Evolutionary conservation across 2,329 filamentous ascomycete species (phyloP), one percentile per base, ranked within the genome.

Genomic region (Niveomyces coronatus): DNA sequence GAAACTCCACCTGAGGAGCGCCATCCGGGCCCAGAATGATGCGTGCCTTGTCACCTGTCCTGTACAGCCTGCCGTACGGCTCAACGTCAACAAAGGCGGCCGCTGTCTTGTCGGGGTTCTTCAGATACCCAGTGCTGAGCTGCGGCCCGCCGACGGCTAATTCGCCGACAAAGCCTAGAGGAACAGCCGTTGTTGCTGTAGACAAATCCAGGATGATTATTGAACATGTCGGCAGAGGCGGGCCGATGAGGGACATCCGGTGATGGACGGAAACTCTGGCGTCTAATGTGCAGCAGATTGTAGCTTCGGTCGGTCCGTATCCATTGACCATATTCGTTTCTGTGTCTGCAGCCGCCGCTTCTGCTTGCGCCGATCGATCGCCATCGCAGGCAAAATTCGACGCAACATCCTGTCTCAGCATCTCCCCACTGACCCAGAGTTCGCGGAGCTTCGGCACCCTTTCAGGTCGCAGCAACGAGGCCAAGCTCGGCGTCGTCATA

Each of bases 61-160:
- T 19, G 20, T 34, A 34, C 20, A 34, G 31, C 31, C 26, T 34
- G n/a, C 31, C 31, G 13, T 23, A 34, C 16, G 31, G 31, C n/a
- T 34, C 31, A 24, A 34, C n/a, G 10, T 34, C 31, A 6, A 34
- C 18, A 34, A 34, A 34, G 14, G 31, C 31, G 31, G 31, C 31
- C 20, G 31, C 31, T 24, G 31, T 34, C 31, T 34, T 34, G 23
- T 34, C 5, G 14, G 31, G 31, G 14, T 26, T 15, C n/a, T 34
- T 34, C 14, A 34, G 31, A 34, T 34, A 34, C 17, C 31, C 31
- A 23, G 17, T 34, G 9, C 31, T 34, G 9, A 34, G 31, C 9
- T 34, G 31, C 20, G 31, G 31, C 18, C 31, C 31, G 31, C 31
- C 31, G 9, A 34, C 26, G 20, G 31, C 31, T 24, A 34, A 23